phyloP scores from a whole-genome alignment of 2,329 filamentous ascomycete species.

The Emergomyces orientalis region DNA sequence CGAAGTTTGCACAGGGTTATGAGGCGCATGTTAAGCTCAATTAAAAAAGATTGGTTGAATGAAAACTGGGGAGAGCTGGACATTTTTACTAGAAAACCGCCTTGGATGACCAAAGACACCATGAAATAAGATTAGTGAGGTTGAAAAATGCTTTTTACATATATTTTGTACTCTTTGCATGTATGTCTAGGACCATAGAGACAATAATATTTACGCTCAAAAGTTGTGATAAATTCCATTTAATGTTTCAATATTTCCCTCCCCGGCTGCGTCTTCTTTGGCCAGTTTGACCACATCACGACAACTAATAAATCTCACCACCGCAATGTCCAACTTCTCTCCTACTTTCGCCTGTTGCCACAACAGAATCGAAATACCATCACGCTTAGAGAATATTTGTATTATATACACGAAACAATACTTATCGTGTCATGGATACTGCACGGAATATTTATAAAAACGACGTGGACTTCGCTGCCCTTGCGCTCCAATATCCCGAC shows the following conservation, averaged over 20 bases:
- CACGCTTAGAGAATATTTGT: not conserved
- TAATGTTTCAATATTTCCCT: not conserved
- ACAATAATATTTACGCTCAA: not conserved
- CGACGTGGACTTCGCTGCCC: constrained; percentile 52
- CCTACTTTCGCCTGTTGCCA: not conserved
- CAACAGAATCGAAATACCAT: not conserved
- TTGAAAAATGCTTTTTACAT: not conserved
- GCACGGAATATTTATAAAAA: constrained; percentile 44
- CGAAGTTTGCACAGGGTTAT: constrained; percentile 1
- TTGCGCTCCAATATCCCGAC: constrained; percentile 50
- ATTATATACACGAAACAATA: not conserved
- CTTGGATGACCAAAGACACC: not conserved
- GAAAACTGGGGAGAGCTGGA: too few relatives aligned
- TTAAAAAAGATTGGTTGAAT: not conserved
- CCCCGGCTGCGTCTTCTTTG: too few relatives aligned
- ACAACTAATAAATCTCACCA: too few relatives aligned
- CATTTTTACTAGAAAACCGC: too few relatives aligned
- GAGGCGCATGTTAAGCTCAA: not conserved
- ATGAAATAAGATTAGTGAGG: not conserved
- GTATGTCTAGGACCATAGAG: not conserved
- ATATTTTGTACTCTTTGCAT: not conserved
- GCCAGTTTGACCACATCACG: too few relatives aligned
- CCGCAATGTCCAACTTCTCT: not conserved
- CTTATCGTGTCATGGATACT: constrained; percentile 23
- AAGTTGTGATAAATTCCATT: not conserved